phyloP scores from a whole-genome alignment of 1,284 basidiomycete species.

The Puccinia triticina region DNA sequence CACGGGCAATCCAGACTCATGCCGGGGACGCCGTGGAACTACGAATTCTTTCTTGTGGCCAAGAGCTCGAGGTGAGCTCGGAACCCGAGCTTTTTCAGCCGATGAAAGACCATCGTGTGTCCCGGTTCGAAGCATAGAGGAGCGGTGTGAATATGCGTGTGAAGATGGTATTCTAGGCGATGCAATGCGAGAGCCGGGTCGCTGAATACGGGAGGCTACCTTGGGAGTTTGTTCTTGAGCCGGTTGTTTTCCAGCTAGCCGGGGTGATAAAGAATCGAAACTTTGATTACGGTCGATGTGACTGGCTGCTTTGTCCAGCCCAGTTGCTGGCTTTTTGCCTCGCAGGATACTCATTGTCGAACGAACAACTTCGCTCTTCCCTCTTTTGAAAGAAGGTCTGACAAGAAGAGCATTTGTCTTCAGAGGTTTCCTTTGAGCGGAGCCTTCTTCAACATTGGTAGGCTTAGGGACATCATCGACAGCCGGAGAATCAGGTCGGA shows the following conservation, averaged over 20 bases:
- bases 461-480: not conserved
- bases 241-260: not conserved
- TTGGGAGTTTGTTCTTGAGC: not conserved
- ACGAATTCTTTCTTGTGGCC: slow-evolving; percentile 25
- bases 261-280: slow-evolving; percentile 23
- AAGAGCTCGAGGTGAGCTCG: slow-evolving; percentile 16
- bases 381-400: slow-evolving; percentile 48
- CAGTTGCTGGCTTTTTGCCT: slow-evolving; percentile 36
- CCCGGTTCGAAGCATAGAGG: not conserved
- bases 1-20: slow-evolving; percentile 45
- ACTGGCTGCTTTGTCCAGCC: not conserved
- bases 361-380: slow-evolving; percentile 48
- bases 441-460: not conserved
- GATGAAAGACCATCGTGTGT: not conserved
- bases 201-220: slow-evolving; percentile 26
- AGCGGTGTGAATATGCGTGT: not conserved
- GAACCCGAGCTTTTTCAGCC: not conserved
- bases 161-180: slow-evolving; percentile 9
- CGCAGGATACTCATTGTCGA: slow-evolving; percentile 28
- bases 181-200: slow-evolving; percentile 1
- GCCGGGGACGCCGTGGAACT: slow-evolving; percentile 22
- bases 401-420: slow-evolving; percentile 30
- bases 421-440: slow-evolving; percentile 14
- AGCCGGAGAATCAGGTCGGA: not conserved
- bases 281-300: slow-evolving; percentile 24